Percentiles rank a stretch among this genome's conserved stretches.
phyloP scores from a whole-genome alignment of 2,329 filamentous ascomycete species.

The Alternaria incomplexa region DNA sequence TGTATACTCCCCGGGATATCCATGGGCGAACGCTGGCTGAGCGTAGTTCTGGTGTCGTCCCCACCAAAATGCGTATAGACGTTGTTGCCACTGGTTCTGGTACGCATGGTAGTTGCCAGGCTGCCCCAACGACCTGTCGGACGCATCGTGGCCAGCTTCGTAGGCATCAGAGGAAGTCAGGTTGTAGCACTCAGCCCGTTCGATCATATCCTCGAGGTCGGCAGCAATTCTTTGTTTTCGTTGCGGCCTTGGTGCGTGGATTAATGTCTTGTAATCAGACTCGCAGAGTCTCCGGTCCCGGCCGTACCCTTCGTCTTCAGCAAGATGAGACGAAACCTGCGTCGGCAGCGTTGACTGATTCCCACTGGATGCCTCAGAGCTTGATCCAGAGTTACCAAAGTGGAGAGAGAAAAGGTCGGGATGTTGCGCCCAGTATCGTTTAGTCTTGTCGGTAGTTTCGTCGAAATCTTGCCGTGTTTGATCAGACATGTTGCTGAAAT shows the following conservation, averaged over 20 bases:
- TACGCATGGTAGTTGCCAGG: background rate
- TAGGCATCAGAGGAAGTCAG: fast-evolving
- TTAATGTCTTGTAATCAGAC: background rate
- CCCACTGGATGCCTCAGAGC: no score
- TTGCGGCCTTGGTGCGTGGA: background rate
- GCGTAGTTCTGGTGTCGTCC: background rate
- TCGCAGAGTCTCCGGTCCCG: no score
- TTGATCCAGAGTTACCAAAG: background rate
- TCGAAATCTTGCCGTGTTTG: no score
- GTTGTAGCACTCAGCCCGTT: background rate
- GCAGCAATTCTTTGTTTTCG: background rate
- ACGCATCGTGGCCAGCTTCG: background rate
- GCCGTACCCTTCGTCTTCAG: background rate
- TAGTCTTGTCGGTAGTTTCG: background rate
- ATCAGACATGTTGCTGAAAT: background rate
- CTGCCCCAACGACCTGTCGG: fast-evolving
- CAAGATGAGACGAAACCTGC: background rate
- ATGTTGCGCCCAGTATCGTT: background rate
- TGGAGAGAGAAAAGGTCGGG: background rate
- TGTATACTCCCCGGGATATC: background rate
- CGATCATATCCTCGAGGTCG: background rate
- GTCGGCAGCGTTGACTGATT: background rate
- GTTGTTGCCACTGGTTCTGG: background rate
- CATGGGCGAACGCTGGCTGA: background rate
- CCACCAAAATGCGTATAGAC: background rate